Conservation (phyloP, 2,329 filamentous ascomycete genomes). For the Aurifilum marmelostoma region DNA sequence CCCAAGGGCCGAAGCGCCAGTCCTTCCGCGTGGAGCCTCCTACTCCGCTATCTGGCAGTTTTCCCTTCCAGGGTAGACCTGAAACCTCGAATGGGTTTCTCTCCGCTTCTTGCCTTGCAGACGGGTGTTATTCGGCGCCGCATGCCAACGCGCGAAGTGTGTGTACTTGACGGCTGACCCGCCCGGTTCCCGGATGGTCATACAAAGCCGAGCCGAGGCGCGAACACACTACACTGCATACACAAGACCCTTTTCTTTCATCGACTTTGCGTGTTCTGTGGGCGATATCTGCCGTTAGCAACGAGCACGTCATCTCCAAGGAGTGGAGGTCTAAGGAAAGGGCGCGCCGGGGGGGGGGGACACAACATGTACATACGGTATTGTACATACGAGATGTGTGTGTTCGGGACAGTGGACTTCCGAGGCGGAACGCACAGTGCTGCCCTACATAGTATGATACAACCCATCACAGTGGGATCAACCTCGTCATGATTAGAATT, state of each 20-base stretch:
- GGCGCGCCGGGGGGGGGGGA: too few relatives aligned
- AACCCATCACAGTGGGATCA: not conserved
- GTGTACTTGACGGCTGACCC: not conserved
- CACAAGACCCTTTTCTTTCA: too few relatives aligned
- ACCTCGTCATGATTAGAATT: not conserved
- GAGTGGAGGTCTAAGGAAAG: not conserved
- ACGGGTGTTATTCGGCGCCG: not conserved
- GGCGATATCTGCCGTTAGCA: not conserved
- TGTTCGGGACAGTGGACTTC: slow-evolving; percentile 3
- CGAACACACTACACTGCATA: not conserved
- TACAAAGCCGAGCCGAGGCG: slow-evolving; percentile 6
- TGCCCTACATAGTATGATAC: not conserved
- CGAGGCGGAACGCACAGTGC: not conserved
- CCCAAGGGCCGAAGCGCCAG: not conserved
- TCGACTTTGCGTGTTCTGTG: not conserved
- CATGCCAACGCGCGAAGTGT: not conserved
- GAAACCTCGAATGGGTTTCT: not conserved
- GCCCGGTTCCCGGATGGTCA: not conserved
- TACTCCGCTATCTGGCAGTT: not conserved
- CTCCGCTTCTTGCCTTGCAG: not conserved
- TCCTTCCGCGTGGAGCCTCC: not conserved
- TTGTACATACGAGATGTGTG: not conserved
- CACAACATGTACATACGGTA: not conserved
- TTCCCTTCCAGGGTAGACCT: not conserved
- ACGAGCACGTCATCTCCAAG: not conserved